Evolutionary conservation across 106 monocot species (phyloP).

Genomic region (Triglochin maritima): DNA sequence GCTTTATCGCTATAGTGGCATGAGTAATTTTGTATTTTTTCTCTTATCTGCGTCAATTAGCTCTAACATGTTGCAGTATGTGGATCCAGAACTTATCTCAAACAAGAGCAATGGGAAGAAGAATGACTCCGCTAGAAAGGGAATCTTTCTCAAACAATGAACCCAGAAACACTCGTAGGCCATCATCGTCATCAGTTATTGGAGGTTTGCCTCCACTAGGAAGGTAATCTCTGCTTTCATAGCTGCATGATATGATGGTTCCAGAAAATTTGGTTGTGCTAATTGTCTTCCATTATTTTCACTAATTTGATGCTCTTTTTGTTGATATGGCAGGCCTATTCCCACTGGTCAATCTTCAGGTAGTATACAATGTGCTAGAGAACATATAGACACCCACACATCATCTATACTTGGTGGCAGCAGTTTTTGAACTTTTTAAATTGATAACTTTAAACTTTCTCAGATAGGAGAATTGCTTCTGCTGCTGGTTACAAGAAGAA

Average conservation of each 20-base stretch:
- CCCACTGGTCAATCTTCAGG: slow-evolving; percentile 60
- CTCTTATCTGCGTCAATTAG: no score
- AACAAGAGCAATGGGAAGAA: slow-evolving; percentile 56
- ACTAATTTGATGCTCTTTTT: not conserved
- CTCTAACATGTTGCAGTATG: no score
- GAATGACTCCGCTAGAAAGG: slow-evolving; percentile 32
- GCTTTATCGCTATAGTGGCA: no score
- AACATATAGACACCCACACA: not conserved
- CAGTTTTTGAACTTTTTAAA: not conserved
- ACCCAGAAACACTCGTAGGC: slow-evolving; percentile 50
- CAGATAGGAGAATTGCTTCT: slow-evolving; percentile 56
- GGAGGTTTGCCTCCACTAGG: slow-evolving; percentile 78
- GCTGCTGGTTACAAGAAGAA: slow-evolving; percentile 52
- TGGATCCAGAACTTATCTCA: slow-evolving; percentile 60
- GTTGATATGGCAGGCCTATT: slow-evolving; percentile 30
- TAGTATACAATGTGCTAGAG: slow-evolving; percentile 5
- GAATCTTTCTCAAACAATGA: slow-evolving; percentile 39
- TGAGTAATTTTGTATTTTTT: no score
- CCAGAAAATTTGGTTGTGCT: not conserved
- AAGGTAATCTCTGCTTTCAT: slow-evolving; percentile 30
- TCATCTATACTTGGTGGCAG: not conserved
- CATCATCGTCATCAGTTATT: slow-evolving; percentile 43
- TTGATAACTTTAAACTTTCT: not conserved
- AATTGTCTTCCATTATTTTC: not conserved
- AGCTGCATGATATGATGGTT: not conserved